Percentiles rank a stretch among this genome's conserved stretches.
Evolutionary conservation across 179 eudicot species (phyloP).

Genomic region (Beta corolliflora): DNA sequence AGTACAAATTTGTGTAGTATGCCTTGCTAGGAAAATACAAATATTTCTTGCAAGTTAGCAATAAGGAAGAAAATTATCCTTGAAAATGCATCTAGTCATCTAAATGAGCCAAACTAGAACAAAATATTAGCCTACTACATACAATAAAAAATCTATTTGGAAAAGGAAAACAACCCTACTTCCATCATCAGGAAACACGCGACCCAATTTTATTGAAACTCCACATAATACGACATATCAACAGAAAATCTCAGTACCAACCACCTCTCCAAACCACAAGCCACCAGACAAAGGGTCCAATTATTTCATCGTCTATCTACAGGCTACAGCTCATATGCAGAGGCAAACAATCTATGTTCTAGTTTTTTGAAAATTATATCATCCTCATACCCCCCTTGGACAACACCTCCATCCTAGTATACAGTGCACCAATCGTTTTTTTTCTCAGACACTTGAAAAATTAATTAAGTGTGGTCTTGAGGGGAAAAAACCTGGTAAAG

Average conservation of each 20-base stretch:
- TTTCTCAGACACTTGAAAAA: not conserved
- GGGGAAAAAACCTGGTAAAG: conserved; percentile 63
- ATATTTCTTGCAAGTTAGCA: not conserved
- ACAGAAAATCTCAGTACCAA: not conserved
- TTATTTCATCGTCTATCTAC: not conserved
- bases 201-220: not conserved
- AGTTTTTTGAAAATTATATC: not conserved
- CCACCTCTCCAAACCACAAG: not conserved
- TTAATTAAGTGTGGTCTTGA: conserved; percentile 11
- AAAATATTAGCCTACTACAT: not conserved
- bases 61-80: not conserved
- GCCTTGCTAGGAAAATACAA: not conserved
- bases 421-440: not conserved
- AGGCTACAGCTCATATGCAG: not conserved
- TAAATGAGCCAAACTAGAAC: not conserved
- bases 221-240: not conserved
- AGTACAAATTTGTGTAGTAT: not conserved
- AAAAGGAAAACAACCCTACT: not conserved
- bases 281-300: not conserved
- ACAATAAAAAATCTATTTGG: not conserved
- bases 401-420: not conserved
- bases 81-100: conserved; percentile 3
- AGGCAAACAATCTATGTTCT: not conserved
- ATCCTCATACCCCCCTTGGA: not conserved
- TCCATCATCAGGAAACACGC: not conserved